Evolutionary conservation across 495 filamentous ascomycete species (phyloP), one percentile per base, ranked within the genome.

Genomic region (Cetradonia linearis): DNA sequence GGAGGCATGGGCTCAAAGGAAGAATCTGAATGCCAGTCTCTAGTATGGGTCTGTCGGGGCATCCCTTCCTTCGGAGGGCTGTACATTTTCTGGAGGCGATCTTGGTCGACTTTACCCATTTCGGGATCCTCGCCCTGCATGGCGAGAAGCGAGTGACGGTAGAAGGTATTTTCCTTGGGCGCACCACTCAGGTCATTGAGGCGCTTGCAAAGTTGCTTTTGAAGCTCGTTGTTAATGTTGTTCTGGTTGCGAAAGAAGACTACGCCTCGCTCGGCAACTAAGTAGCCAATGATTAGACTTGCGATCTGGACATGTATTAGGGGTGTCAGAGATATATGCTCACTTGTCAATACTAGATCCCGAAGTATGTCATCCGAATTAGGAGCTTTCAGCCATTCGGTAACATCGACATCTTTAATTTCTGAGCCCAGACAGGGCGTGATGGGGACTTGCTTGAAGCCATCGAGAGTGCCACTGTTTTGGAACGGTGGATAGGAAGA

Each of bases 211-310:
- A 91, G 78, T 59, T 84, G 78, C 66, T 91, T 91, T 62, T 87
- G 83, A 20, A 83, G 72, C 20, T 85, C 79, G 63, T 86, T 77
- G 64, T 76, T 77, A 9, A 88, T 38, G 9, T 38, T 69, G 68
- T 89, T 80, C 63, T 91, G 88, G 42, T 81, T 78, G 33, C 87
- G 85, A 74, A 93, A 89, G 76, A 89, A 91, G 42, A 93, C 88
- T 0, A 93, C 88, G 5, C 87, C 86, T 0, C 87, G 82, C 63
- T 85, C 83, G 14, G 86, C 91, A 64, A 91, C 87, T 91, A 38
- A 18, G 28, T 37, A 20, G 34, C 33, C 3, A n/a, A 10, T 42
- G 1, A 23, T 44, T 20, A 36, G 34, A n/a, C 28, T 31, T 25
- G 7, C 31, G 38, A 23, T 16, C 14, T 20, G 28, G 14, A 16